Evolutionary conservation across 768 basidiomycete species (phyloP).

Genomic region (Dentipellis fragilis): DNA sequence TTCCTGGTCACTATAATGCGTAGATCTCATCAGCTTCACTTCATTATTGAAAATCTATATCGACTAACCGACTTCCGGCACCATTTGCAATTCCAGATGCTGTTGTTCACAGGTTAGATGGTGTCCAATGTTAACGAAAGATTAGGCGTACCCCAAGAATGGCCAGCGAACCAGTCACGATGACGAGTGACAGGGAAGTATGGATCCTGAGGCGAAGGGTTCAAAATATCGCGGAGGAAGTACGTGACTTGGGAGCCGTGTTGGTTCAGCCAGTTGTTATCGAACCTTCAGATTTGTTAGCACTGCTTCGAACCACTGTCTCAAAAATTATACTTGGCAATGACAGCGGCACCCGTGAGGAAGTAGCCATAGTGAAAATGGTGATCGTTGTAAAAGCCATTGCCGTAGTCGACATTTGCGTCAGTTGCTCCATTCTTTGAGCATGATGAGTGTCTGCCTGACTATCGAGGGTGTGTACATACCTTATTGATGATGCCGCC

Average conservation of each 20-base stretch:
- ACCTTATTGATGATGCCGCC: conserved; percentile 24
- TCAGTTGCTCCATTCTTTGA: too few relatives aligned
- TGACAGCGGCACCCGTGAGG: conserved; percentile 22
- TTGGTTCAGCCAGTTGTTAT: conserved; percentile 19
- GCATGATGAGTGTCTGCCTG: too few relatives aligned
- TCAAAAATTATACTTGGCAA: conserved; percentile 18
- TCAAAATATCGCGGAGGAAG: conserved; percentile 25
- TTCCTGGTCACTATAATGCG: conserved; percentile 21
- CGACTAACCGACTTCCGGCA: conserved; percentile 12
- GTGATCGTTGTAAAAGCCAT: conserved; percentile 27
- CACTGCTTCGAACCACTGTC: too few relatives aligned
- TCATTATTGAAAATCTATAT: too few relatives aligned
- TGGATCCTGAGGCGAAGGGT: conserved; percentile 23
- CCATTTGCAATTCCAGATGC: conserved; percentile 27
- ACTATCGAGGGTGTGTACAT: background rate
- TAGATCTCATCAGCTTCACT: too few relatives aligned
- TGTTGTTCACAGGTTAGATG: background rate
- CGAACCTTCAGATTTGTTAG: conserved; percentile 12
- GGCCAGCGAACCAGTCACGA: conserved; percentile 28
- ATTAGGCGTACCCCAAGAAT: conserved; percentile 23
- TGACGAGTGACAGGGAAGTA: conserved; percentile 23
- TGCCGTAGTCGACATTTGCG: conserved; percentile 22
- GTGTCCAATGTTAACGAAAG: background rate
- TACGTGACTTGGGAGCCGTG: conserved; percentile 18
- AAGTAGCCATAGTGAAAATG: conserved; percentile 29